Base-by-base conservation (phyloP, 2,329 filamentous ascomycete genomes). In the Gnomoniopsis smithogilvyi region DNA sequence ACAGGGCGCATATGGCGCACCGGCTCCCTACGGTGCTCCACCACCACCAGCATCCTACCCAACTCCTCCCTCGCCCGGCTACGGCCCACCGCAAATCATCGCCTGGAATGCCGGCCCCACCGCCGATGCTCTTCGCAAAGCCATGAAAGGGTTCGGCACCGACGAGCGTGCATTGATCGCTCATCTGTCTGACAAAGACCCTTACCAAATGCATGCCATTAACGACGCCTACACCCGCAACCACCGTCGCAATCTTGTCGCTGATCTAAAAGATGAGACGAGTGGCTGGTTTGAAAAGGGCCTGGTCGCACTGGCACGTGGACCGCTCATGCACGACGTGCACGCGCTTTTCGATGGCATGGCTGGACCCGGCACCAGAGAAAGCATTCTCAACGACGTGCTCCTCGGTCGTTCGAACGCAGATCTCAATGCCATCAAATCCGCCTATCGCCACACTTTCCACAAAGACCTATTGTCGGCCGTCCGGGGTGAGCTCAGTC, bases 71-170 rank as follows among this genome's bases (percentile, higher is more conserved):
- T 90, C 90, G 0, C 74, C 82, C 0, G 93, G 93, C 38, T 97
- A 96, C 68, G 85, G 86, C 2, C 81, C 88, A 0, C 84, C 85
- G 14, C 89, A 90, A 67, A 78, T 84, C 49, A 89, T 91, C 47
- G 80, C 84, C 33, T 88, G 81, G 79, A 87, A 96, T 64, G 88
- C 85, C 51, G 80, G 77, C 3, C 76, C 78, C 14, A 87, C 95
- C 66, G 89, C 91, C 0, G 84, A 92, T 59, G 83, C 80, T 3
- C 78, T 96, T 22, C 85, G 91, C 55, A 83, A 83, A 65, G 91
- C 94, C 2, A 96, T 97, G 92, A 96, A 96, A 73, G 92, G 72
- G 0, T 91, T 96, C 63, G 94, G 93, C 36, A 97, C 93, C 0
- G 86, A 98, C 67, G 93, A 97, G 72, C 88, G 86, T 67, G 73